phyloP scores from a whole-genome alignment of 495 filamentous ascomycete species.

The Opeltia flavorubescens region DNA sequence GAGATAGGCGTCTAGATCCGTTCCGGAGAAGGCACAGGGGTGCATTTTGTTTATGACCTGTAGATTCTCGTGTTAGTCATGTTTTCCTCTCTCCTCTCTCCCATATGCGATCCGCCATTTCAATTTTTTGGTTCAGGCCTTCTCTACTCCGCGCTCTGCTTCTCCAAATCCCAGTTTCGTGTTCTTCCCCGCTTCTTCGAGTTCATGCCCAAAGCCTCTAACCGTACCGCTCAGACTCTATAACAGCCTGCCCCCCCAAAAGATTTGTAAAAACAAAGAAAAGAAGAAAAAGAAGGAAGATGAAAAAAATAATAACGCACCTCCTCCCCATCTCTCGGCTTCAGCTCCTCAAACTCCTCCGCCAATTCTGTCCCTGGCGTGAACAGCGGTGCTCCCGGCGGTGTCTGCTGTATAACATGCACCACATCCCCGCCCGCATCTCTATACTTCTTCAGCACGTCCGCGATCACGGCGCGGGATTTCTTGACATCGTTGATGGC shows the following conservation, averaged over 20 bases:
- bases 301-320: constrained; percentile 8
- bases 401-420: constrained; percentile 40
- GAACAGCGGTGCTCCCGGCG: constrained; percentile 45
- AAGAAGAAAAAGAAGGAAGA: background rate
- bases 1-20: constrained; percentile 29
- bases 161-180: too few species aligned
- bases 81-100: background rate
- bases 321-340: constrained; percentile 27
- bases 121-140: too few species aligned
- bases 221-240: too few species aligned
- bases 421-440: constrained; percentile 33
- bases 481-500: constrained; percentile 30
- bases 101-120: too few species aligned
- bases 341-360: constrained; percentile 38
- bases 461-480: constrained; percentile 32
- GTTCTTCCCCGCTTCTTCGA: too few species aligned
- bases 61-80: constrained; percentile 16
- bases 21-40: constrained; percentile 34
- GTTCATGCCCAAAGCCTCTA: too few species aligned
- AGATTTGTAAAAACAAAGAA: too few species aligned
- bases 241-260: too few species aligned
- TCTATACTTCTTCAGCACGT: constrained; percentile 39
- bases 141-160: too few species aligned
- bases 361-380: constrained; percentile 38
- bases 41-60: constrained; percentile 31